These are phyloP conservation scores for Teunomyces barrocoloradensis DNA, from an alignment of 805 yeast genomes.

Conservation along the genomic window DNA sequence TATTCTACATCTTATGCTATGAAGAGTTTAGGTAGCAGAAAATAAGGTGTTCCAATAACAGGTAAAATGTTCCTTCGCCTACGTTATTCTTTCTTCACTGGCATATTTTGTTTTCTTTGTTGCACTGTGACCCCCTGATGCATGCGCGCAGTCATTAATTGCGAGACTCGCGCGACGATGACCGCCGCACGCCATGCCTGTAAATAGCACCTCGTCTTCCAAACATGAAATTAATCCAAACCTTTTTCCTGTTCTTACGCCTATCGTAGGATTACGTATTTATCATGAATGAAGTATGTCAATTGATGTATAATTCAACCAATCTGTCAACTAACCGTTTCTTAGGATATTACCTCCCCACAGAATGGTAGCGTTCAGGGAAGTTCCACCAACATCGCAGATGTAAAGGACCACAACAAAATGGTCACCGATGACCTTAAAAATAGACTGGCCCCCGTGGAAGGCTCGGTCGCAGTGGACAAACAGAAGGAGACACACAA, in stretches of 20 bases:
- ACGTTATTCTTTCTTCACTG: not conserved
- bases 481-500: not conserved
- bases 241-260: not conserved
- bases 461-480: slow-evolving; percentile 9
- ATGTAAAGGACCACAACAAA: slow-evolving; percentile 13
- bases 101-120: not conserved
- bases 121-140: not conserved
- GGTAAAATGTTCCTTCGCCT: not conserved
- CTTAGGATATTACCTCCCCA: not conserved
- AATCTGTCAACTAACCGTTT: not conserved
- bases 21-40: not conserved
- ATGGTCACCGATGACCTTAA: slow-evolving; percentile 11
- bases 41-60: not conserved
- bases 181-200: not conserved
- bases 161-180: not conserved
- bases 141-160: not conserved
- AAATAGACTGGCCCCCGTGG: slow-evolving; percentile 15
- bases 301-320: not conserved
- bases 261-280: not conserved
- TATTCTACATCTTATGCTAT: no score
- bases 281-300: slow-evolving; percentile 1
- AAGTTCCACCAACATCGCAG: slow-evolving; percentile 5
- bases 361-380: not conserved
- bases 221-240: not conserved
- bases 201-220: not conserved